Evolutionary conservation across 371 early-diverging fungal species (phyloP).

Genomic region (Batkoa obscura): DNA sequence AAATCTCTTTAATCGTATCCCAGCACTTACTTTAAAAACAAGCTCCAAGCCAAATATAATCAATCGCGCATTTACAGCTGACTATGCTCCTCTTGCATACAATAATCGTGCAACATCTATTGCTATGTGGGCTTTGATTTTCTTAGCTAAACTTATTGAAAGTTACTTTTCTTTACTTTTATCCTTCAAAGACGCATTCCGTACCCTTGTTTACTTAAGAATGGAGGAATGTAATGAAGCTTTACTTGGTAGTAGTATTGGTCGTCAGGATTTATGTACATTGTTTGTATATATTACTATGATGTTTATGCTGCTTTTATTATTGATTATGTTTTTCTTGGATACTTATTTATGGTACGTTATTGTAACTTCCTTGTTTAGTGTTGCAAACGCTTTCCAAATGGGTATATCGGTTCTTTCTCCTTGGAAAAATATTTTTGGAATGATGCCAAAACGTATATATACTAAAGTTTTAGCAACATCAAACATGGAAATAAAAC

Average conservation of each 20-base stretch:
- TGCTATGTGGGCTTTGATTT: slow-evolving; percentile 53
- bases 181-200: slow-evolving; percentile 47
- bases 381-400: slow-evolving; percentile 60
- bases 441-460: slow-evolving; percentile 64
- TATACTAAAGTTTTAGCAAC: slow-evolving; percentile 59
- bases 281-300: slow-evolving; percentile 28
- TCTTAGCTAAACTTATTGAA: slow-evolving; percentile 57
- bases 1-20: slow-evolving; percentile 30
- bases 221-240: not conserved
- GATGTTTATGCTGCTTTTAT: slow-evolving; percentile 54
- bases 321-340: slow-evolving; percentile 61
- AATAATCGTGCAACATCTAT: slow-evolving; percentile 64
- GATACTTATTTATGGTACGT: slow-evolving; percentile 88
- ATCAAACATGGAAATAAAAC: slow-evolving; percentile 44
- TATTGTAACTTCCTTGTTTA: slow-evolving; percentile 63
- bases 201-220: slow-evolving; percentile 1
- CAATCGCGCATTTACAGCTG: slow-evolving; percentile 53
- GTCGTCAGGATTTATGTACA: not conserved
- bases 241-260: not conserved
- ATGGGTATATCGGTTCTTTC: slow-evolving; percentile 73
- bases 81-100: slow-evolving; percentile 47
- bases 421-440: slow-evolving; percentile 73
- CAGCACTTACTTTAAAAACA: slow-evolving; percentile 16
- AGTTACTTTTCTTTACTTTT: slow-evolving; percentile 67
- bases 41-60: slow-evolving; percentile 26